phyloP scores from a whole-genome alignment of 1,284 basidiomycete genomes.

The Ganoderma multipileum region DNA sequence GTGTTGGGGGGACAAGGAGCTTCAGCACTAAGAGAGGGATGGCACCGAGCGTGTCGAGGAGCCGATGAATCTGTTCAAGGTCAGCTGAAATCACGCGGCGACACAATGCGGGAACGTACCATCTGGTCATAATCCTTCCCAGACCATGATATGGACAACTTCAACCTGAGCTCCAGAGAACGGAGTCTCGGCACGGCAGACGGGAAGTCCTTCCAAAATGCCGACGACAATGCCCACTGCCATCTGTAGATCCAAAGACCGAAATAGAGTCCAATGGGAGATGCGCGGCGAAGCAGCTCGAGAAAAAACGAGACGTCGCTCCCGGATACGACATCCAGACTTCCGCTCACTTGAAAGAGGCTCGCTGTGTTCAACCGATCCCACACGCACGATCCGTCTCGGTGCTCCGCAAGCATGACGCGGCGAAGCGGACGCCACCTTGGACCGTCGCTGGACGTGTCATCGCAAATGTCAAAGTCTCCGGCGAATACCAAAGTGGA shows the following conservation, averaged over 20 bases:
- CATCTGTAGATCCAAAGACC: neutral
- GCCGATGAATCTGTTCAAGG: neutral
- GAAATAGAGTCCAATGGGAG: neutral
- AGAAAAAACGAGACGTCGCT: neutral
- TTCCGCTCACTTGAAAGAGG: neutral
- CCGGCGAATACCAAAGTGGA: constrained; percentile 10
- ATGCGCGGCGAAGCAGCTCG: neutral
- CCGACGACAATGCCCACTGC: neutral
- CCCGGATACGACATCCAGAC: neutral
- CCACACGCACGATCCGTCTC: neutral
- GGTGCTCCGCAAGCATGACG: constrained; percentile 1
- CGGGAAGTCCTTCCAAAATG: constrained; percentile 6
- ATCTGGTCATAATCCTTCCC: neutral
- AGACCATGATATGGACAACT: neutral
- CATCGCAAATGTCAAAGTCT: neutral
- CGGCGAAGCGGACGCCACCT: constrained; percentile 14
- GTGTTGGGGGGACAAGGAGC: constrained; percentile 7
- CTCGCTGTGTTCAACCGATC: constrained; percentile 4
- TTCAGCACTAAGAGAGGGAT: neutral
- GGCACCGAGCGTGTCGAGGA: neutral
- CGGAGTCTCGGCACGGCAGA: neutral
- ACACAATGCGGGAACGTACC: neutral
- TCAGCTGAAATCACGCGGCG: neutral
- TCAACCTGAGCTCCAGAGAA: constrained; percentile 11
- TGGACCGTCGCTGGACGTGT: neutral